phyloP scores from a whole-genome alignment of 495 filamentous ascomycete species.

The Tuber borchii region DNA sequence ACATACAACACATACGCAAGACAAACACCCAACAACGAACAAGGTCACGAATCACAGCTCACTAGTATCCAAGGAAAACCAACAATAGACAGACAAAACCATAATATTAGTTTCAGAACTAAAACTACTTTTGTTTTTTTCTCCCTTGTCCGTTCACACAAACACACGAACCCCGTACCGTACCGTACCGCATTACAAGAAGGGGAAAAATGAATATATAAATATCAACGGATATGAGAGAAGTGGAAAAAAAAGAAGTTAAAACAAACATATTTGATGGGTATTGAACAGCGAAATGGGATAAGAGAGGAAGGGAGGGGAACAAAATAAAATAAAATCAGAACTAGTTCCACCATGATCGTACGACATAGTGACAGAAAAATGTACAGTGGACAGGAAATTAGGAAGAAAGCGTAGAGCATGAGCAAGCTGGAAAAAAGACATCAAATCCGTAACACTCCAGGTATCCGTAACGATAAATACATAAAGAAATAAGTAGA shows the following conservation, averaged over 20 bases:
- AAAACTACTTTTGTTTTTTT: background rate
- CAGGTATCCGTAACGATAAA: background rate
- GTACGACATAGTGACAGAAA: background rate
- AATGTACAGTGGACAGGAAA: background rate
- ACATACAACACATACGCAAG: background rate
- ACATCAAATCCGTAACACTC: conserved; percentile 3
- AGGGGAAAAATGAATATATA: background rate
- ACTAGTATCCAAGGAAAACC: background rate
- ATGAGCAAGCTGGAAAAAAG: background rate
- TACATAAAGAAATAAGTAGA: background rate
- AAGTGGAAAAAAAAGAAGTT: background rate
- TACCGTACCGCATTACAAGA: background rate
- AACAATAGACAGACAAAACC: background rate
- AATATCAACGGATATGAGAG: background rate
- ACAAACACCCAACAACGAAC: background rate
- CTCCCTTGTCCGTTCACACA: background rate
- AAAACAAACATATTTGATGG: background rate
- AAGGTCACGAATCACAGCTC: background rate
- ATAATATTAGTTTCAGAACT: background rate
- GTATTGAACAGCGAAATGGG: background rate
- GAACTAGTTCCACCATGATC: background rate
- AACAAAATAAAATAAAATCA: background rate
- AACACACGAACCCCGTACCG: background rate
- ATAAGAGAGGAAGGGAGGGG: background rate
- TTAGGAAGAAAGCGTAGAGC: background rate